These are phyloP conservation scores for Lactarius akahatsu DNA, from an alignment of 768 basidiomycete genomes.

Conservation along the genomic window DNA sequence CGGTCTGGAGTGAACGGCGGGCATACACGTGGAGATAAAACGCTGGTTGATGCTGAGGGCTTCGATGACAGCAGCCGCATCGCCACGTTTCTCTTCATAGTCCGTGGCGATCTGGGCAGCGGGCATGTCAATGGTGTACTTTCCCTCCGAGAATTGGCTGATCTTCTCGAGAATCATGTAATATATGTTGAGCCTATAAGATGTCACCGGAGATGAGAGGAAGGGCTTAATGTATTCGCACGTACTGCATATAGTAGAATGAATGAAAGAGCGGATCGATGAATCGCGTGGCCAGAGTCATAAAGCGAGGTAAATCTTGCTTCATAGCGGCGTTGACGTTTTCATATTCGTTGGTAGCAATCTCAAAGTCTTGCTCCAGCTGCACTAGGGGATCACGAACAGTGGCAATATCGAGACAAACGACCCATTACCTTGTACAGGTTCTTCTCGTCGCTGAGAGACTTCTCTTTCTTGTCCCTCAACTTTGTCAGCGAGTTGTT, in stretches of 20 bases:
- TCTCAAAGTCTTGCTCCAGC: constrained; percentile 96
- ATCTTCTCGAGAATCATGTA: constrained; percentile 95
- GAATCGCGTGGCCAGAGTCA: constrained; percentile 82
- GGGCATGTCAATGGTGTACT: constrained; percentile 65
- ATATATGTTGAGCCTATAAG: constrained; percentile 79
- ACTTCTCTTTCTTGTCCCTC: constrained; percentile 98
- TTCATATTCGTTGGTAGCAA: constrained; percentile 90
- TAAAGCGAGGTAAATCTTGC: constrained; percentile 90
- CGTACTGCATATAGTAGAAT: constrained; percentile 99
- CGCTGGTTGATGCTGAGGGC: constrained; percentile 79
- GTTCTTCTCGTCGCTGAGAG: constrained; percentile 93
- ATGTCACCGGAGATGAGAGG: neutral
- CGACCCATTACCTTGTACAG: constrained; percentile 72
- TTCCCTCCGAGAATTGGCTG: constrained; percentile 76
- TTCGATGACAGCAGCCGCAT: constrained; percentile 78
- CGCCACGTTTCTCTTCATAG: constrained; percentile 81
- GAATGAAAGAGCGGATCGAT: constrained; percentile 98
- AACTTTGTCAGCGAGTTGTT: constrained; percentile 95
- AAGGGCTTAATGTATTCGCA: constrained; percentile 30
- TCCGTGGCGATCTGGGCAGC: constrained; percentile 70
- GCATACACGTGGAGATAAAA: constrained; percentile 80
- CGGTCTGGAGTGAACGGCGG: neutral
- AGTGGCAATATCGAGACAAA: constrained; percentile 27
- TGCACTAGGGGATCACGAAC: constrained; percentile 33
- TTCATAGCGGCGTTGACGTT: constrained; percentile 90